Percentiles rank a stretch among this genome's conserved stretches.
Evolutionary conservation across 2,329 filamentous ascomycete species (phyloP).

Genomic region (Pseudogymnoascus sp.): DNA sequence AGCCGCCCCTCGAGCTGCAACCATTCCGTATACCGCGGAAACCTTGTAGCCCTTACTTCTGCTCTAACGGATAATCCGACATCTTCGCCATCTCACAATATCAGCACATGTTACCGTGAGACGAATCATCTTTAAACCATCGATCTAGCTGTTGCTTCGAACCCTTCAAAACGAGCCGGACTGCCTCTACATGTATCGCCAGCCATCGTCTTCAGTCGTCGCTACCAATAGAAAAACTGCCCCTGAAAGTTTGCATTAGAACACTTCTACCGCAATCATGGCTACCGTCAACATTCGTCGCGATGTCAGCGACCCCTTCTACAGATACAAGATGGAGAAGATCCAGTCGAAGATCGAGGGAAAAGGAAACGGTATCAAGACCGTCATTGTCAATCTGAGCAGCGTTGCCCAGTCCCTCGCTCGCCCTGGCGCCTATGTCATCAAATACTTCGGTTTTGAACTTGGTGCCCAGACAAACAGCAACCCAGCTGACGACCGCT

Average conservation of each 20-base stretch:
- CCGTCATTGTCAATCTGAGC: constrained; percentile 91
- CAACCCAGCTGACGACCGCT: constrained; percentile 93
- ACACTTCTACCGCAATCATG: constrained; percentile 58
- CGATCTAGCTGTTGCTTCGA: neutral
- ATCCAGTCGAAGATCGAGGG: constrained; percentile 99
- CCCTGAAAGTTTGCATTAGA: constrained; percentile 1
- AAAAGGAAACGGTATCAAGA: constrained; percentile 99
- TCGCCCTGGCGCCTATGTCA: constrained; percentile 87
- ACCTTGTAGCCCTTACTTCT: constrained; percentile 82
- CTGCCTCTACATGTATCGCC: constrained; percentile 5
- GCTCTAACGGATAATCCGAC: constrained; percentile 78
- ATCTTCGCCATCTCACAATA: constrained; percentile 14
- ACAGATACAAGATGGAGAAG: constrained; percentile 99
- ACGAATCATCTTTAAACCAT: constrained; percentile 6
- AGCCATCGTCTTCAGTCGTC: constrained; percentile 3
- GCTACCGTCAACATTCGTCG: constrained; percentile 96
- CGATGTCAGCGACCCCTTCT: constrained; percentile 97
- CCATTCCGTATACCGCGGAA: constrained; percentile 93
- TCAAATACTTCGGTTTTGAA: constrained; percentile 99
- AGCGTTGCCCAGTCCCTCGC: constrained; percentile 88
- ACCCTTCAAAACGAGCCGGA: neutral
- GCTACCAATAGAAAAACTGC: neutral
- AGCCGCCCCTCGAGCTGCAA: constrained; percentile 91
- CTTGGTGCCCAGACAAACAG: constrained; percentile 98
- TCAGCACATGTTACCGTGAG: constrained; percentile 1